Conservation (phyloP, 2,329 filamentous ascomycete genomes). For the Fusarium hainanense region DNA sequence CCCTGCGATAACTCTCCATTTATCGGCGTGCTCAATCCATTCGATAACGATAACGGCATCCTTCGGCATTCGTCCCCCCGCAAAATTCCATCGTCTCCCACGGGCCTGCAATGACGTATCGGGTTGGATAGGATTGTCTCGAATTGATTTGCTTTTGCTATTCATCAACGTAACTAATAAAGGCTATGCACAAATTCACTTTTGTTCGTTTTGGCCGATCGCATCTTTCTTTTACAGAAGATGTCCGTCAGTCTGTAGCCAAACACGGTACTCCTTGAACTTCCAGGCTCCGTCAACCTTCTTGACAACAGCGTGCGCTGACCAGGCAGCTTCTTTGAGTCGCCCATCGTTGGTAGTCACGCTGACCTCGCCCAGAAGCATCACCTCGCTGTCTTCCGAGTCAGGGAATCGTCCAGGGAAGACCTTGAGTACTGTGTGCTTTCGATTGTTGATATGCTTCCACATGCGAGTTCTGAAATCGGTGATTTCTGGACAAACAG, state of each 20-base stretch:
- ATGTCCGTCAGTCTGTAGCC: conserved; percentile 45
- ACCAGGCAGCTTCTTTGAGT: conserved; percentile 46
- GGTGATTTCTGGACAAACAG: conserved; percentile 52
- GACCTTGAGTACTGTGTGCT: conserved; percentile 56
- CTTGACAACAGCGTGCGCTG: conserved; percentile 48
- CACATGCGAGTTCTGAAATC: conserved; percentile 58
- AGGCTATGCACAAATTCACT: conserved; percentile 24
- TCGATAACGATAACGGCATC: conserved; percentile 31
- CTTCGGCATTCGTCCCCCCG: conserved; percentile 29
- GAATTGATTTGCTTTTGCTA: conserved; percentile 2
- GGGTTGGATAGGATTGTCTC: conserved; percentile 16
- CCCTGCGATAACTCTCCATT: conserved; percentile 30
- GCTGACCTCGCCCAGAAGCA: conserved; percentile 49
- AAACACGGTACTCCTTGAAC: conserved; percentile 50
- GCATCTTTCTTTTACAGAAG: conserved; percentile 22
- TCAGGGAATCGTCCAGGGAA: conserved; percentile 54
- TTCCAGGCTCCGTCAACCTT: conserved; percentile 49
- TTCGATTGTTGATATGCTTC: conserved; percentile 54
- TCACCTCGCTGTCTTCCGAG: conserved; percentile 48
- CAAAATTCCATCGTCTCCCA: conserved; percentile 22
- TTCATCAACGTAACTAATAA: conserved; percentile 17
- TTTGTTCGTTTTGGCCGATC: conserved; percentile 2
- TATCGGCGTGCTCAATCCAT: conserved; percentile 39
- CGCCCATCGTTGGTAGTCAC: conserved; percentile 46
- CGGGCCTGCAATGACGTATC: conserved; percentile 33